Evolutionary conservation across 306 rosid genomes (phyloP).

Genomic region (Prinsepia uniflora): DNA sequence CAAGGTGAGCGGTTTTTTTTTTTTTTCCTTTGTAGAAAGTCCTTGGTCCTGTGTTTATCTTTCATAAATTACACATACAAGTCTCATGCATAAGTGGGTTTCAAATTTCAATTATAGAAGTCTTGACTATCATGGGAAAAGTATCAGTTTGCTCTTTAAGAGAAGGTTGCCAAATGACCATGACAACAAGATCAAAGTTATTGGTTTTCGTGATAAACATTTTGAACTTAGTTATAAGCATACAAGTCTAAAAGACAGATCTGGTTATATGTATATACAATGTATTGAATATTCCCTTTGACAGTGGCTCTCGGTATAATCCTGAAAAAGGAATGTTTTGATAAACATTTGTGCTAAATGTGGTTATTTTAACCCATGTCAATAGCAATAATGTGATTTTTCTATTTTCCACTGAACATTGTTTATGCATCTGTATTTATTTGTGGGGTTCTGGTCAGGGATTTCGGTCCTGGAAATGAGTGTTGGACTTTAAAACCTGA

Average conservation of each 20-base stretch:
- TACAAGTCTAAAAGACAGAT: background rate
- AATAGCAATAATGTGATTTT: background rate
- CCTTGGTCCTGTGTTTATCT: background rate
- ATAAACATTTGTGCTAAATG: background rate
- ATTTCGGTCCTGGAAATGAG: background rate
- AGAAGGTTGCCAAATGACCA: background rate
- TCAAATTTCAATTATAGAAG: background rate
- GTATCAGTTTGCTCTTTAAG: background rate
- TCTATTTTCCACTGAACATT: background rate
- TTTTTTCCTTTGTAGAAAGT: background rate
- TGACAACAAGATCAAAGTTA: background rate
- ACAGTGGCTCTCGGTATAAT: background rate
- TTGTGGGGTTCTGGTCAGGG: background rate
- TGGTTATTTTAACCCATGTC: background rate
- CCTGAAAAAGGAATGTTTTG: background rate
- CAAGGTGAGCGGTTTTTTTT: slow-evolving; percentile 55
- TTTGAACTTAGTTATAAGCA: background rate
- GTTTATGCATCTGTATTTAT: too few species aligned
- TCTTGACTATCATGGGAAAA: background rate
- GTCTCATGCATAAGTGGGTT: background rate
- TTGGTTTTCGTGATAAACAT: background rate
- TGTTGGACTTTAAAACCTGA: background rate
- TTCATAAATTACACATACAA: too few species aligned
- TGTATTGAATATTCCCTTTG: background rate
- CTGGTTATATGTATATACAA: too few species aligned